Evolutionary conservation across 1,139 yeast genomes (phyloP).

Genomic region (Keqinozyma sinolaborantium): DNA sequence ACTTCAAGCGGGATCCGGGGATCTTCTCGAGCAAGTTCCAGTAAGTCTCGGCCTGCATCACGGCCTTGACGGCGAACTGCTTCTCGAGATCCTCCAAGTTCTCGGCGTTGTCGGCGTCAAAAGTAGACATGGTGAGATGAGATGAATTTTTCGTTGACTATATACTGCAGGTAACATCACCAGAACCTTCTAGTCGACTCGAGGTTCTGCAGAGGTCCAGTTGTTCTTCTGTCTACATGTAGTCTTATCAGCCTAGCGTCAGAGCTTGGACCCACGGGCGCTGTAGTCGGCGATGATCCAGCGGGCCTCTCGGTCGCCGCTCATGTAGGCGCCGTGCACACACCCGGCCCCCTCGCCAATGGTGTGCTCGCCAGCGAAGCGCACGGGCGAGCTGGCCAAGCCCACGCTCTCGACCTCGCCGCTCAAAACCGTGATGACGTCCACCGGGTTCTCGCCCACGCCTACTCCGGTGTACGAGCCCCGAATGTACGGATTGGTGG

Average conservation of each 20-base stretch:
- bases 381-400: constrained; percentile 34
- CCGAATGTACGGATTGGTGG: constrained; percentile 59
- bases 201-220: too few species aligned
- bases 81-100: constrained; percentile 74
- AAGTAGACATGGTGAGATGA: constrained; percentile 14
- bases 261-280: too few species aligned
- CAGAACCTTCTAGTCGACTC: too few species aligned
- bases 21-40: constrained; percentile 75
- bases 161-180: too few species aligned
- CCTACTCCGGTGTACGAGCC: constrained; percentile 75
- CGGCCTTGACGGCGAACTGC: constrained; percentile 98
- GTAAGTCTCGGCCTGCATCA: constrained; percentile 91
- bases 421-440: constrained; percentile 50
- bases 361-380: constrained; percentile 89
- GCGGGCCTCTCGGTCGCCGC: constrained; percentile 70
- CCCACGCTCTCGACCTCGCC: constrained; percentile 51
- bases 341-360: constrained; percentile 78
- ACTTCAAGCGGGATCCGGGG: constrained; percentile 73
- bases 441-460: constrained; percentile 68
- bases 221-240: too few species aligned
- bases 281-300: constrained; percentile 29
- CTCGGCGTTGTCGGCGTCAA: constrained; percentile 55
- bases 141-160: constrained; percentile 1
- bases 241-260: too few species aligned
- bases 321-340: constrained; percentile 73